phyloP scores from a whole-genome alignment of 768 basidiomycete species.

The Mycena indigotica region DNA sequence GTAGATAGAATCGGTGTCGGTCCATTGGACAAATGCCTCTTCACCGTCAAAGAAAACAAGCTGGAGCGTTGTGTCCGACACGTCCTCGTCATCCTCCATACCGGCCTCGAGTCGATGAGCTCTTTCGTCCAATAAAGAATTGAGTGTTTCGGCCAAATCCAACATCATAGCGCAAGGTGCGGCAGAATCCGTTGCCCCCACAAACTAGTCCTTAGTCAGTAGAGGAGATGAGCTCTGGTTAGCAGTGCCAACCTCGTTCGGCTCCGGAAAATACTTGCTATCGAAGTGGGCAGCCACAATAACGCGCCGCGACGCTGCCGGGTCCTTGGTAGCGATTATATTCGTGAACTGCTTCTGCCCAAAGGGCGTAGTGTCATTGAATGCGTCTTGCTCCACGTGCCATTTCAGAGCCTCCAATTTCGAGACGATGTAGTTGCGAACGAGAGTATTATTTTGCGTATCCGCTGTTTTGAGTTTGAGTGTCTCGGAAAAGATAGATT shows the following conservation, averaged over 20 bases:
- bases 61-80: conserved; percentile 84
- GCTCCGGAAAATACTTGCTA: conserved; percentile 81
- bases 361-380: conserved; percentile 78
- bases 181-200: conserved; percentile 97
- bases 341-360: conserved; percentile 83
- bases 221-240: too few relatives aligned
- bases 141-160: conserved; percentile 84
- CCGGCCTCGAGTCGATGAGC: conserved; percentile 56
- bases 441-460: conserved; percentile 77
- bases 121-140: conserved; percentile 68
- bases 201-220: too few relatives aligned
- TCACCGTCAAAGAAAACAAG: conserved; percentile 97
- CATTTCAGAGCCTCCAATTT: conserved; percentile 75
- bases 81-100: conserved; percentile 70
- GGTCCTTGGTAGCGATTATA: conserved; percentile 93
- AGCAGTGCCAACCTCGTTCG: conserved; percentile 63
- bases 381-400: conserved; percentile 86
- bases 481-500: too few relatives aligned
- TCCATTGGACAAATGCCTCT: conserved; percentile 93
- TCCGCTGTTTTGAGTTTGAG: conserved; percentile 62
- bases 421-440: conserved; percentile 78
- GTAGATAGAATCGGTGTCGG: conserved; percentile 86
- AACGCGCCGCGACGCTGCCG: conserved; percentile 76
- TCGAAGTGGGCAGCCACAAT: conserved; percentile 93
- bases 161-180: conserved; percentile 94